Percentiles rank a stretch among this genome's conserved stretches.
Evolutionary conservation across 345 rosid genomes (phyloP).

Genomic region (Citropsis articulata): DNA sequence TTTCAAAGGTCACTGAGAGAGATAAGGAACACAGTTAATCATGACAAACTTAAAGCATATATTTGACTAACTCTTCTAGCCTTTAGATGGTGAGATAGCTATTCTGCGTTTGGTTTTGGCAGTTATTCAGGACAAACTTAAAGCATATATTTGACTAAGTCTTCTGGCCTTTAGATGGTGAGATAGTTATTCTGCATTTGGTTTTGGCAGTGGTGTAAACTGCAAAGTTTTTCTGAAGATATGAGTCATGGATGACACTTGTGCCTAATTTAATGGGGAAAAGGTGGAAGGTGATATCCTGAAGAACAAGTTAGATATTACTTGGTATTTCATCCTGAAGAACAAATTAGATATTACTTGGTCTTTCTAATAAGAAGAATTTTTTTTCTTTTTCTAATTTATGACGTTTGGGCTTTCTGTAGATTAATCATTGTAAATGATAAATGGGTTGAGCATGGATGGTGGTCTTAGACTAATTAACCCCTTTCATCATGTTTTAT

Average conservation of each 20-base stretch:
- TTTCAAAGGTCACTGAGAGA: too few species aligned
- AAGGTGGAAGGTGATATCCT: neutral
- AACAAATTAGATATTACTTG: neutral
- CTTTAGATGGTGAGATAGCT: neutral
- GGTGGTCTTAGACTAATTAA: neutral
- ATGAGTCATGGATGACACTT: neutral
- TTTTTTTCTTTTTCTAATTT: neutral
- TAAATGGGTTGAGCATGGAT: neutral
- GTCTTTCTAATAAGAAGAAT: neutral
- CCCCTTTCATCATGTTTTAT: neutral
- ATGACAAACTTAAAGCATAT: neutral
- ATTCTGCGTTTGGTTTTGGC: neutral
- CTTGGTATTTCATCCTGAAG: neutral
- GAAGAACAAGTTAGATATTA: neutral
- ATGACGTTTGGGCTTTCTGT: neutral
- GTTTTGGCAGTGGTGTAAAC: neutral
- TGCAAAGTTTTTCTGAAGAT: neutral
- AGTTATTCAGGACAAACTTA: neutral
- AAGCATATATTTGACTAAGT: neutral
- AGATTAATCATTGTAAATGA: neutral
- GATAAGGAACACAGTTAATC: neutral
- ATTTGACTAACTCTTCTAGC: neutral
- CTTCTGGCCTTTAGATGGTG: neutral
- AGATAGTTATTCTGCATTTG: neutral
- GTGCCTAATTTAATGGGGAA: neutral